These are phyloP conservation scores for Chrysoporthe cubensis DNA, from an alignment of 2,329 filamentous ascomycete species.

Conservation along the genomic window DNA sequence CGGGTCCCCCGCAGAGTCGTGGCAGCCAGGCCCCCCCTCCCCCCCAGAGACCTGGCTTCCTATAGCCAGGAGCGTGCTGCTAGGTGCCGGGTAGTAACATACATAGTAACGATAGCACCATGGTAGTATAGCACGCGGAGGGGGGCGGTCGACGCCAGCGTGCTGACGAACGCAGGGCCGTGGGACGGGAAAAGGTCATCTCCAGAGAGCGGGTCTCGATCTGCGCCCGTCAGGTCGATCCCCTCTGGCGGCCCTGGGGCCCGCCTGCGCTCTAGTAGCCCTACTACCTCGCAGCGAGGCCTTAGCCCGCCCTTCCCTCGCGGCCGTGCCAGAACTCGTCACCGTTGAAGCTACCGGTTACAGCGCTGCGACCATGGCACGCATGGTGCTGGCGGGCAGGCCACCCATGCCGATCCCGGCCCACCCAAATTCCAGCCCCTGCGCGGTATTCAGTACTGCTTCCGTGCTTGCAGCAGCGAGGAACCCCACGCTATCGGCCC, in stretches of 20 bases:
- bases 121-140: neutral
- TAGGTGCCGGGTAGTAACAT: too few species aligned
- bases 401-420: constrained; percentile 27
- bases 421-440: constrained; percentile 7
- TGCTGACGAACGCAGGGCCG: neutral
- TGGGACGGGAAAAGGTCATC: neutral
- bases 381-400: constrained; percentile 9
- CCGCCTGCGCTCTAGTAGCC: neutral
- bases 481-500: constrained; percentile 22
- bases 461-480: constrained; percentile 22
- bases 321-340: neutral
- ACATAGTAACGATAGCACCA: too few species aligned
- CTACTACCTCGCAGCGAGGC: neutral
- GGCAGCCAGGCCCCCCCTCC: neutral
- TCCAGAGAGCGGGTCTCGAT: neutral
- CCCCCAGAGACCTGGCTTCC: neutral
- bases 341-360: neutral
- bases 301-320: neutral
- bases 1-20: neutral
- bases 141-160: neutral
- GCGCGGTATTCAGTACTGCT: constrained; percentile 17
- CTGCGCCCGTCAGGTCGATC: neutral
- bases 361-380: neutral
- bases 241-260: neutral
- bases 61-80: neutral